phyloP scores from a whole-genome alignment of 2,329 filamentous ascomycete genomes.

The Aspergillus eucalypticola region DNA sequence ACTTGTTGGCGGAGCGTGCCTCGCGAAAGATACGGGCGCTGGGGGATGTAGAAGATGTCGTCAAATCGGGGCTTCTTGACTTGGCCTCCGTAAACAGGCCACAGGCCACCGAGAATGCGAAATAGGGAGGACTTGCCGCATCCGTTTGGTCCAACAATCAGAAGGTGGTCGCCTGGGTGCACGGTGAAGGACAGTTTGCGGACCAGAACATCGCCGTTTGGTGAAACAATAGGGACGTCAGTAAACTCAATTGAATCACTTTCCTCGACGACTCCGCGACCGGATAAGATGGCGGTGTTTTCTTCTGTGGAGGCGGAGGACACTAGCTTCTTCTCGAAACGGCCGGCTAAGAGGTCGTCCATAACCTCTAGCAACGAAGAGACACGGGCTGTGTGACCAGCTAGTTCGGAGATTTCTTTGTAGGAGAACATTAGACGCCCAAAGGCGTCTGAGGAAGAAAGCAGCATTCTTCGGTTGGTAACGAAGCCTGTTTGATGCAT shows the following conservation, averaged over 20 bases:
- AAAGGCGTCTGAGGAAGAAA: conserved; percentile 93
- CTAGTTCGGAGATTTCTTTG: conserved; percentile 93
- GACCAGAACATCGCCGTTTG: conserved; percentile 91
- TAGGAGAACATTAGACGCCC: conserved; percentile 97
- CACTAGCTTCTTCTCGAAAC: conserved; percentile 95
- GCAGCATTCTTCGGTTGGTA: conserved; percentile 86
- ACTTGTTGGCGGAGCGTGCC: conserved; percentile 95
- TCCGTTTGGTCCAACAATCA: conserved; percentile 94
- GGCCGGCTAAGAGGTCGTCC: conserved; percentile 84
- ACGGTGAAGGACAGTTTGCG: conserved; percentile 84
- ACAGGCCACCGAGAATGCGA: conserved; percentile 91
- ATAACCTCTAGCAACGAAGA: conserved; percentile 89
- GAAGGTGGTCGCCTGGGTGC: conserved; percentile 80
- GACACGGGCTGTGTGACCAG: conserved; percentile 91
- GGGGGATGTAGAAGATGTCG: conserved; percentile 97
- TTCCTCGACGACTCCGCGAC: conserved; percentile 78
- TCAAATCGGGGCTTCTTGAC: conserved; percentile 89
- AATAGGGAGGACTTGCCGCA: conserved; percentile 97
- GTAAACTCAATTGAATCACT: conserved; percentile 81
- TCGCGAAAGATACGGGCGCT: conserved; percentile 87
- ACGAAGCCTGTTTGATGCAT: conserved; percentile 65
- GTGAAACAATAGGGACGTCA: conserved; percentile 91
- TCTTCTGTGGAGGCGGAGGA: conserved; percentile 80
- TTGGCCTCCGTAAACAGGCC: conserved; percentile 94
- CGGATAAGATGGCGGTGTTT: conserved; percentile 78